Evolutionary conservation across 2,329 filamentous ascomycete species (phyloP), one percentile per base, ranked within the genome.

Genomic region (Exophiala viscosa): DNA sequence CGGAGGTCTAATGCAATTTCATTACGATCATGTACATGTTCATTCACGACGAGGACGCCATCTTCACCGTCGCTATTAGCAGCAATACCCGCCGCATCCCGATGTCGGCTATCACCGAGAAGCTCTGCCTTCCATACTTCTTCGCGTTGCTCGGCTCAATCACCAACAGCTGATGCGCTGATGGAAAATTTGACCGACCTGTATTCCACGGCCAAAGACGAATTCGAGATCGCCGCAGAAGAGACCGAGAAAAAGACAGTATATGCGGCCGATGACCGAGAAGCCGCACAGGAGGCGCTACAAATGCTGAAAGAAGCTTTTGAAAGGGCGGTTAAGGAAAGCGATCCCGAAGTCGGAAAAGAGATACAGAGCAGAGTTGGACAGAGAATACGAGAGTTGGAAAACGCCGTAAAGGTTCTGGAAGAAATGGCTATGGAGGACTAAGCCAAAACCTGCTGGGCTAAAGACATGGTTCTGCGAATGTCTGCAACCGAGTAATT

Each of bases 221-320:
- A 64, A 49, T 48, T 76, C 70, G 55, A 69, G 68, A 58, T 73
- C 67, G 70, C 74, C 65, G 54, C 72, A 68, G 62, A 70, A 69
- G 54, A 74, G 64, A 69, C 73, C 65, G 72, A 66, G 63, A 79
- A 78, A 66, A 74, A 76, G 52, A 77, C 76, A 9, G 74, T 79
- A 31, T 82, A 82, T 64, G 79, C 79, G 1, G 70, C 74, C 14
- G 77, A 77, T 20, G 78, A 82, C 55, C 68, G 79, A 3, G 74
- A 72, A 14, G 78, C 78, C 18, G 78, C 79, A 31, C 63, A 74
- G 9, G 77, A 79, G 62, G 79, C 79, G 58, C 60, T 82, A 49
- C 71, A 72, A 36, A 71, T 69, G 56, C 67, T 82, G 48, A 67
- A 78, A 54, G 69, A 72, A 45, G 75, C 70, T 9, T 81, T 76